Evolutionary conservation across 1,284 basidiomycete species (phyloP).

Genomic region (Mycosarcoma maydis): DNA sequence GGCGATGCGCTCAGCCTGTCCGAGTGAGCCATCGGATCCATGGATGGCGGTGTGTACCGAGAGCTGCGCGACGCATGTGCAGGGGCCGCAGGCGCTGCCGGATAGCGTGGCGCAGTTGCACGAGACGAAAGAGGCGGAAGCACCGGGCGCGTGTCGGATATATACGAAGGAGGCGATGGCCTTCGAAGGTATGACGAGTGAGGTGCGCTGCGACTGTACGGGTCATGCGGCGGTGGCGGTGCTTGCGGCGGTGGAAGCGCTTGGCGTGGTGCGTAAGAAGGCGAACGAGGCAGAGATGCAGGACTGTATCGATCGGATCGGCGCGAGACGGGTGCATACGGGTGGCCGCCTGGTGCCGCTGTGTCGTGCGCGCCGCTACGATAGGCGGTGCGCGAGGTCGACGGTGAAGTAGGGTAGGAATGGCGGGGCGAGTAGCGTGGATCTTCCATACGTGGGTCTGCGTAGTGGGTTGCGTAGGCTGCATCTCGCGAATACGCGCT

Average conservation of each 20-base stretch:
- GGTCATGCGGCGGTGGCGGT: conserved; percentile 15
- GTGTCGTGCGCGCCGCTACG: conserved; percentile 22
- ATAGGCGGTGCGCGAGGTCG: conserved; percentile 20
- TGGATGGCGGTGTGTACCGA: conserved; percentile 30
- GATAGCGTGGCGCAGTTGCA: conserved; percentile 11
- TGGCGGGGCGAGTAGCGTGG: conserved; percentile 44
- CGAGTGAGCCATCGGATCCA: conserved; percentile 12
- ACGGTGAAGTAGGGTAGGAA: conserved; percentile 26
- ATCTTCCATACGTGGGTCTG: conserved; percentile 29
- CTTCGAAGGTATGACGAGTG: conserved; percentile 27
- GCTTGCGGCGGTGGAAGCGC: conserved; percentile 11
- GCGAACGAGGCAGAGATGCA: conserved; percentile 25
- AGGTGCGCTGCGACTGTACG: conserved; percentile 23
- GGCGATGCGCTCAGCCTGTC: conserved; percentile 29
- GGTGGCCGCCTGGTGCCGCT: conserved; percentile 10
- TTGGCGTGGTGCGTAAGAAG: conserved; percentile 33
- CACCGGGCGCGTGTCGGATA: conserved; percentile 25
- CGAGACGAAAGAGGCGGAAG: conserved; percentile 45
- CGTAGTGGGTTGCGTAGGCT: conserved; percentile 27
- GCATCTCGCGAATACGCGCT: conserved; percentile 31
- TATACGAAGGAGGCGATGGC: conserved; percentile 31
- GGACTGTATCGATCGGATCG: conserved; percentile 42
- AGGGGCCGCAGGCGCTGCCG: conserved; percentile 15
- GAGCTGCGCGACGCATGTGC: conserved; percentile 7
- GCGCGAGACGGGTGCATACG: conserved; percentile 14